Evolutionary conservation across 108 stramenopile species (phyloP), one percentile per base, ranked within the genome.

Genomic region (Nitzschia putrida): DNA sequence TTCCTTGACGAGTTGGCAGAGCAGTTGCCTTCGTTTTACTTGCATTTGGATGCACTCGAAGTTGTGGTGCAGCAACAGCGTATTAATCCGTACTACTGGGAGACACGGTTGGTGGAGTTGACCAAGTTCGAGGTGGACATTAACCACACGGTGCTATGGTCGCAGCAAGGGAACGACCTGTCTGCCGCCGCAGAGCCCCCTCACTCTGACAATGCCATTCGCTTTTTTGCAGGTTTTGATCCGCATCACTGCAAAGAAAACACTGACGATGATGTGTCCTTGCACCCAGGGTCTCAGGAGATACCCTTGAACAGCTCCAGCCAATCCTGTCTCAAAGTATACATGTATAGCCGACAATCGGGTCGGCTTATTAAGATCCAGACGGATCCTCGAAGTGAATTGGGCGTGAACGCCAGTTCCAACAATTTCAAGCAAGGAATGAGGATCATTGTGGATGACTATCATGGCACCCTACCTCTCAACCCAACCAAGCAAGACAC

Each of bases 401-500:
- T 90, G 8, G 61, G 57, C 0, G 51, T 87, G 3, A 37, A 23
- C 6, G 63, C 74, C 9, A 77, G 83, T 22, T 83, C 83, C 18
- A 76, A 81, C 12, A 74, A 84, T 14, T 90, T 68, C 64, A 61
- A 70, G 56, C 81, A 82, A 66, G 89, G 85, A 8, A 47, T 90
- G 61, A 84, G 83, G 2, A 50, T 90, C 40, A 72, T 90, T 25
- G 51, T 90, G 12, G 88, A 90, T 60, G 88, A 90, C 71, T 54
- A 68, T 43, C 56, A 65, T 53, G 84, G 82, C 2, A 66, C 68
- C 8, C 54, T 90, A 5, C 88, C 88, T 7, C 66, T 90, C 7
- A 87, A 85, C 52, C 86, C 88, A 2, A 90, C 88, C 41, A 90
- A 90, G 56, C 85, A 89, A 52, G 82, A 80, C 50, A 56, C 83